Conservation (phyloP, 306 rosid genomes). For the Vicia sativa region DNA sequence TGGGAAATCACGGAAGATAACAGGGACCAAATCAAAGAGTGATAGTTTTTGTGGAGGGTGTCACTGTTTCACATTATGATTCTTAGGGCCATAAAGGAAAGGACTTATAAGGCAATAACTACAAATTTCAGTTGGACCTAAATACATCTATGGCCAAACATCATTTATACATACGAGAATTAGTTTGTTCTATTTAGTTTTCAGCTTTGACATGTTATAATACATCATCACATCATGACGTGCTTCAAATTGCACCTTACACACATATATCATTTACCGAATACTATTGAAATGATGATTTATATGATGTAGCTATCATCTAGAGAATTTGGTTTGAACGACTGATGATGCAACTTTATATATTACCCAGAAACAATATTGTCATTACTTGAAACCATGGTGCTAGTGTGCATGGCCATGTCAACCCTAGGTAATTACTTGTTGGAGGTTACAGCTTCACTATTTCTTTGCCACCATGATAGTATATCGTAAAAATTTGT, state of each 20-base stretch:
- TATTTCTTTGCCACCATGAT: too few species aligned
- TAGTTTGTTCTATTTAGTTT: conserved; percentile 14
- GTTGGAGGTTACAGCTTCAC: background rate
- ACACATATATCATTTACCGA: background rate
- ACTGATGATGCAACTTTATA: too few species aligned
- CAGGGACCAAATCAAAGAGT: conserved; percentile 63
- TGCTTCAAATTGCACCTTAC: background rate
- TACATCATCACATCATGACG: background rate
- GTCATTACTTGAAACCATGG: background rate
- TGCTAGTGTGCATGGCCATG: background rate
- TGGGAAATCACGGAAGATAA: conserved; percentile 39
- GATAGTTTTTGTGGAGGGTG: conserved; percentile 38
- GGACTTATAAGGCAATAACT: conserved; percentile 39
- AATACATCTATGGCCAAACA: conserved; percentile 26
- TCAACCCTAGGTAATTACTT: background rate
- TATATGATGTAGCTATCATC: background rate
- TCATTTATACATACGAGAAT: conserved; percentile 25
- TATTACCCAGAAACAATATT: too few species aligned
- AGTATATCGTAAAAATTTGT: too few species aligned
- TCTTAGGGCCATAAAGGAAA: conserved; percentile 31
- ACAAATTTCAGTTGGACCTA: conserved; percentile 27
- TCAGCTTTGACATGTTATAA: background rate
- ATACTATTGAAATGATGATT: background rate
- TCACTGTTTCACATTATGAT: conserved; percentile 36
- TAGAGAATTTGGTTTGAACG: background rate